Evolutionary conservation across 2,329 filamentous ascomycete species (phyloP), one percentile per base, ranked within the genome.

Genomic region (Fusarium newnesense): DNA sequence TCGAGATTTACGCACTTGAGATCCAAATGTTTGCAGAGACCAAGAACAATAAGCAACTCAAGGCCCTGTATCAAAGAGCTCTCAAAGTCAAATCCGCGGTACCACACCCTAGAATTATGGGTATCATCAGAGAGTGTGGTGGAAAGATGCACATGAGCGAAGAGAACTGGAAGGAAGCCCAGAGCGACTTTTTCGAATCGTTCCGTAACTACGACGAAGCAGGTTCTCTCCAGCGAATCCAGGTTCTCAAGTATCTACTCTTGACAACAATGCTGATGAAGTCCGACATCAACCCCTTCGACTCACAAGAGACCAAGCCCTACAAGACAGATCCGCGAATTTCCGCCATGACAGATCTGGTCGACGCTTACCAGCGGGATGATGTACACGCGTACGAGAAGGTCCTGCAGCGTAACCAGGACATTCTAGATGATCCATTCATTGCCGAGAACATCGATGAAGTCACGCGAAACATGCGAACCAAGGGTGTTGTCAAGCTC

Each of bases 111-210:
- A 97, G 97, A 84, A 97, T 99, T 81, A 98, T 98, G 94, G 96
- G 96, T 58, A 96, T 99, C 81, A 99, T 99, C 80, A 93, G 96
- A 61, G 96, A 99, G 85, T 99, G 96, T 81, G 96, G 96, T 78
- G 96, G 96, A 77, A 99, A 99, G 87, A 99, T 99, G 96, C 95
- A 98, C 85, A 98, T 99, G 96, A 96, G 94, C 82, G 96, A 99
- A 87, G 96, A 98, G 85, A 98, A 98, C 81, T 99, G 96, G 96
- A 94, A 96, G 81, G 94, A 95, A 79, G 96, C 96, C 2, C 95
- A 98, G 83, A 96, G 92, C 77, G 96, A 98, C 85, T 99, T 99
- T 83, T 98, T 98, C 82, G 96, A 99, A 82, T 97, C 96, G 2
- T 99, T 99, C 86, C 93, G 95, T 64, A 98, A 98, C 85, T 99